Conservation (phyloP, 768 basidiomycete species). For the Suillus subalutaceus region DNA sequence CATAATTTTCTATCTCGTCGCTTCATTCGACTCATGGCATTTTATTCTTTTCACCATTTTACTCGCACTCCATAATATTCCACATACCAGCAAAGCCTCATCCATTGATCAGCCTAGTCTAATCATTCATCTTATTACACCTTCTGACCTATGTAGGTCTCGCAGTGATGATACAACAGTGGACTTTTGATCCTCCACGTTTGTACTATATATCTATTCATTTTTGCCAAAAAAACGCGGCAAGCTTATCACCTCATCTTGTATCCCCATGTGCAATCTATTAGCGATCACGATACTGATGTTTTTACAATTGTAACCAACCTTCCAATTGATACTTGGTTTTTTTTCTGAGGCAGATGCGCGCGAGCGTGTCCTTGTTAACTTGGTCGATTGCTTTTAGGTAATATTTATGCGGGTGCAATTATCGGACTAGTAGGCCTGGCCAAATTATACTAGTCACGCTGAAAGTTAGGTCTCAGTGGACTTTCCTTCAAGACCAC, state of each 20-base stretch:
- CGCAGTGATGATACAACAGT: not conserved
- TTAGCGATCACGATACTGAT: slow-evolving; percentile 3
- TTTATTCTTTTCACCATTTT: slow-evolving; percentile 17
- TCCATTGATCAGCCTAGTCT: slow-evolving; percentile 30
- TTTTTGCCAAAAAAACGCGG: not conserved
- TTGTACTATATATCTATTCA: slow-evolving; percentile 1
- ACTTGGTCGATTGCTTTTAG: not conserved
- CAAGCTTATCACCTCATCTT: slow-evolving; percentile 3
- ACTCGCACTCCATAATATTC: slow-evolving; percentile 27
- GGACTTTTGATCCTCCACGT: slow-evolving; percentile 2
- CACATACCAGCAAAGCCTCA: slow-evolving; percentile 26
- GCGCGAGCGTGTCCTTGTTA: not conserved
- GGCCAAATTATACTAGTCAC: not conserved
- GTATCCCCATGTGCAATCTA: not conserved
- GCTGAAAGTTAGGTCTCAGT: not conserved
- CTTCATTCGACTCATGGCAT: slow-evolving; percentile 15
- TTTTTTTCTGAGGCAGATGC: not conserved
- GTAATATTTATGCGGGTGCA: slow-evolving; percentile 9
- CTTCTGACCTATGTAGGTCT: slow-evolving; percentile 19
- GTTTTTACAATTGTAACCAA: slow-evolving; percentile 3
- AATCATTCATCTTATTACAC: slow-evolving; percentile 31
- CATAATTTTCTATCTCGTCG: slow-evolving; percentile 14
- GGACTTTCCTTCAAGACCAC: not conserved
- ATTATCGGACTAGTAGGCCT: not conserved
- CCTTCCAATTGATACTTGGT: not conserved